Percentiles rank a stretch among this genome's conserved stretches.
phyloP scores from a whole-genome alignment of 495 filamentous ascomycete genomes.

The Penicillium lagena region DNA sequence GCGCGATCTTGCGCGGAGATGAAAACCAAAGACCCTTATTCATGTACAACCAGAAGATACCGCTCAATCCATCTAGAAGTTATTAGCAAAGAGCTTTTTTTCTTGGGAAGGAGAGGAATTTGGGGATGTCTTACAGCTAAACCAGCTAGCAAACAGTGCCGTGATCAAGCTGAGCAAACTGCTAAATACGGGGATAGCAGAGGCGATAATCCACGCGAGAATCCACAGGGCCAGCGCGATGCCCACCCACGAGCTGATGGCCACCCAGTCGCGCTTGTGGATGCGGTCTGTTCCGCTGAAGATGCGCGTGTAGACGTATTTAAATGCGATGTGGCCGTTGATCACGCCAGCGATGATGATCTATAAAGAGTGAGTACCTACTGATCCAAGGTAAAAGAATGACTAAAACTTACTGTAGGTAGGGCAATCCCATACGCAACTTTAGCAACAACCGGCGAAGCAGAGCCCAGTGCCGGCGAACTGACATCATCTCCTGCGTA shows the following conservation, averaged over 20 bases:
- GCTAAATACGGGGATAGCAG: slow-evolving; percentile 67
- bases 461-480: slow-evolving; percentile 68
- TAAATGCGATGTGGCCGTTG: slow-evolving; percentile 56
- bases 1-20: slow-evolving; percentile 21
- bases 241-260: slow-evolving; percentile 47
- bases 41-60: slow-evolving; percentile 39
- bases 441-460: slow-evolving; percentile 57
- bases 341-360: slow-evolving; percentile 59
- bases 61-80: slow-evolving; percentile 21
- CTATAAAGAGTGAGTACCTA: slow-evolving; percentile 9
- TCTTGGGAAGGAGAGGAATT: too few species aligned
- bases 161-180: slow-evolving; percentile 51
- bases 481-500: slow-evolving; percentile 62
- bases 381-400: too few species aligned
- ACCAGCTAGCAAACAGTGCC: slow-evolving; percentile 37
- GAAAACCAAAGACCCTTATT: slow-evolving; percentile 25
- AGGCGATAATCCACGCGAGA: slow-evolving; percentile 65
- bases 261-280: slow-evolving; percentile 50
- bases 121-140: slow-evolving; percentile 18
- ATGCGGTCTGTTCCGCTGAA: slow-evolving; percentile 54
- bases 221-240: slow-evolving; percentile 54
- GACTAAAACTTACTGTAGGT: slow-evolving; percentile 47
- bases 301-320: slow-evolving; percentile 61
- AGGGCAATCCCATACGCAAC: slow-evolving; percentile 70
- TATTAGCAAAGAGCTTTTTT: too few species aligned